These are phyloP conservation scores for Saturnispora bothae DNA, from an alignment of 805 yeast genomes.

Conservation along the genomic window DNA sequence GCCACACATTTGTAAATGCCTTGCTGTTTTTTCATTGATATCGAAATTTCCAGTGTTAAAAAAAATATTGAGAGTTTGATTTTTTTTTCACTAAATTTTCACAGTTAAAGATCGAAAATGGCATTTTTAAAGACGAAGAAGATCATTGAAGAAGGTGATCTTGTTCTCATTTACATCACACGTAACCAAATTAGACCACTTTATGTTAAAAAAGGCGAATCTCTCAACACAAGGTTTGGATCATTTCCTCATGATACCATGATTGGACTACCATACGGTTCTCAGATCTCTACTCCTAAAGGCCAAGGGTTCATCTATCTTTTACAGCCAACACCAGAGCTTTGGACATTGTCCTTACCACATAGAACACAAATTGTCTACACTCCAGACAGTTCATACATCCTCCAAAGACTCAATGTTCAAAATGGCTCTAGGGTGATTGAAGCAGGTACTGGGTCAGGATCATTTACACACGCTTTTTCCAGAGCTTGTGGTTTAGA, in stretches of 20 bases:
- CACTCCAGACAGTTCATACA: constrained; percentile 89
- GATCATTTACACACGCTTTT: constrained; percentile 87
- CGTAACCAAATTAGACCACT: constrained; percentile 74
- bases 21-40: too few relatives aligned
- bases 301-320: constrained; percentile 83
- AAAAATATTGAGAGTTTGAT: too few relatives aligned
- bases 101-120: constrained; percentile 10
- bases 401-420: constrained; percentile 70
- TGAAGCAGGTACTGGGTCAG: constrained; percentile 98
- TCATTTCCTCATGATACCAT: constrained; percentile 74
- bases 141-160: constrained; percentile 71
- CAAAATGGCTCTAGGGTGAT: constrained; percentile 68
- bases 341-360: constrained; percentile 93
- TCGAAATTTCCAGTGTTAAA: too few relatives aligned
- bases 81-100: not conserved
- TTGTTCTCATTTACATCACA: constrained; percentile 78
- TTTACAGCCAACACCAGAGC: constrained; percentile 85
- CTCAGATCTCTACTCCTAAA: constrained; percentile 61
- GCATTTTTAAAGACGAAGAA: constrained; percentile 41
- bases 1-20: too few relatives aligned
- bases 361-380: constrained; percentile 97
- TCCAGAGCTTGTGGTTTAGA: constrained; percentile 58
- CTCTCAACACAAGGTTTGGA: constrained; percentile 81
- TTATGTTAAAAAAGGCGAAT: constrained; percentile 44
- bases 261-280: constrained; percentile 75